Evolutionary conservation across 78 protist genomes (phyloP).

Genomic region (Speleostelium caveatum): DNA sequence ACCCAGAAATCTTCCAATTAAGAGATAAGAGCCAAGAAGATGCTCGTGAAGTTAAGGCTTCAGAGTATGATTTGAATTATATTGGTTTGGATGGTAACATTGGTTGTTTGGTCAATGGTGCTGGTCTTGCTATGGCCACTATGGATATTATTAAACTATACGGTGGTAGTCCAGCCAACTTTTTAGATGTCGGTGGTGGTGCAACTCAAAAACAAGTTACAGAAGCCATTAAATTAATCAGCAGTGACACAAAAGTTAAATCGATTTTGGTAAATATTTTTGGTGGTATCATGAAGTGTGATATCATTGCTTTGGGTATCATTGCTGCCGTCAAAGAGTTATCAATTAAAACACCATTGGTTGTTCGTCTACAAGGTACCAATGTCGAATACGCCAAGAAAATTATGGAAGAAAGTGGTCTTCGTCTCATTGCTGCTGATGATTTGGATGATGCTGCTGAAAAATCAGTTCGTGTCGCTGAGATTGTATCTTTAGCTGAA

Average conservation of each 20-base stretch:
- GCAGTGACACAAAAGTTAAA: conserved; percentile 81
- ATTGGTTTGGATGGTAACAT: conserved; percentile 98
- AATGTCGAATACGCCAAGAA: conserved; percentile 85
- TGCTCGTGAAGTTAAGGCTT: conserved; percentile 96
- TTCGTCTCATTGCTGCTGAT: conserved; percentile 80
- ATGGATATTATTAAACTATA: conserved; percentile 96
- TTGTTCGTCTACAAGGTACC: conserved; percentile 95
- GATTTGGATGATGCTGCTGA: conserved; percentile 94
- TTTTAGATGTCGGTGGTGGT: conserved; percentile 98
- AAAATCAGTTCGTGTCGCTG: conserved; percentile 82
- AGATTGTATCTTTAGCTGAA: conserved; percentile 71
- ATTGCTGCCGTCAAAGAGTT: conserved; percentile 88
- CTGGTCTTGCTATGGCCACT: conserved; percentile 99
- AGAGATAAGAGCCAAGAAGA: conserved; percentile 95
- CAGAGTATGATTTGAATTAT: conserved; percentile 94
- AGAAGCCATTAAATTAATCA: conserved; percentile 95
- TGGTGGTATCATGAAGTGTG: conserved; percentile 97
- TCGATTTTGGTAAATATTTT: conserved; percentile 96
- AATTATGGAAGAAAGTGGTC: conserved; percentile 85
- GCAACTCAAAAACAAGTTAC: conserved; percentile 92
- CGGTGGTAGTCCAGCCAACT: conserved; percentile 99
- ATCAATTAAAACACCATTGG: conserved; percentile 83
- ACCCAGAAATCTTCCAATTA: conserved; percentile 89
- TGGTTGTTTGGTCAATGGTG: conserved; percentile 99
- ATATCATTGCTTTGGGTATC: conserved; percentile 93